phyloP scores from a whole-genome alignment of 192 early-diverging fungal genomes.

The Coemansia sp. region DNA sequence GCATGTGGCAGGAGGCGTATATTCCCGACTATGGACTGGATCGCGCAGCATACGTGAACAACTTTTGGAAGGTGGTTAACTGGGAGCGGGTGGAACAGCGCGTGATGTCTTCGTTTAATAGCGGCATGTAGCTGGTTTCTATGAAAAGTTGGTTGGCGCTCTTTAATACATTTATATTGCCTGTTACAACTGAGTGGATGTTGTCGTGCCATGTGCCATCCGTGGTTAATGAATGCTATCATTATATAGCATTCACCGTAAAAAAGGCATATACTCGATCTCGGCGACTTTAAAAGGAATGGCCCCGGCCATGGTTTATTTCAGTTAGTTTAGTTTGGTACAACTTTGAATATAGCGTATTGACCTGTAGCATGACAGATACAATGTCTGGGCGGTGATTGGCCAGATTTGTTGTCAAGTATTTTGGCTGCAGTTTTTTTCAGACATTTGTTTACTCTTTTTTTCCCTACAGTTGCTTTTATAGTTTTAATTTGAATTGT shows the following conservation, averaged over 20 bases:
- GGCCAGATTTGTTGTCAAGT: conserved; percentile 17
- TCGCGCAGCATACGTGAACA: conserved; percentile 35
- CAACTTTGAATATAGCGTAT: too few relatives aligned
- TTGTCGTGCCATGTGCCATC: too few relatives aligned
- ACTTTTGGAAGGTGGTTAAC: conserved; percentile 54
- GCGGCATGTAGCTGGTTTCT: background rate
- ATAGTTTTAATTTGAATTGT: conserved; percentile 3
- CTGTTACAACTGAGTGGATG: background rate
- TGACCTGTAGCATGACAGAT: too few relatives aligned
- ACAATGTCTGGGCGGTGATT: conserved; percentile 8
- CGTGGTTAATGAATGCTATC: too few relatives aligned
- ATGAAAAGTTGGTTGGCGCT: background rate
- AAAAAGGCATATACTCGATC: too few relatives aligned
- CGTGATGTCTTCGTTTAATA: conserved; percentile 13
- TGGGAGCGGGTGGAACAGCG: conserved; percentile 52
- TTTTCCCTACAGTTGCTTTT: background rate
- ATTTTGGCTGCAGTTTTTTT: conserved; percentile 4
- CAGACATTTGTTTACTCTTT: background rate
- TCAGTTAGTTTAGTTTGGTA: too few relatives aligned
- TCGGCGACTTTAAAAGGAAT: too few relatives aligned
- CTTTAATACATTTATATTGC: background rate
- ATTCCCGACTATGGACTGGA: conserved; percentile 51
- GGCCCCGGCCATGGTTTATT: too few relatives aligned
- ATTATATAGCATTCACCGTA: too few relatives aligned
- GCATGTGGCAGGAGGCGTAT: conserved; percentile 57